Conservation (phyloP, 2,329 filamentous ascomycete genomes). For the Endocalyx cinctus region DNA sequence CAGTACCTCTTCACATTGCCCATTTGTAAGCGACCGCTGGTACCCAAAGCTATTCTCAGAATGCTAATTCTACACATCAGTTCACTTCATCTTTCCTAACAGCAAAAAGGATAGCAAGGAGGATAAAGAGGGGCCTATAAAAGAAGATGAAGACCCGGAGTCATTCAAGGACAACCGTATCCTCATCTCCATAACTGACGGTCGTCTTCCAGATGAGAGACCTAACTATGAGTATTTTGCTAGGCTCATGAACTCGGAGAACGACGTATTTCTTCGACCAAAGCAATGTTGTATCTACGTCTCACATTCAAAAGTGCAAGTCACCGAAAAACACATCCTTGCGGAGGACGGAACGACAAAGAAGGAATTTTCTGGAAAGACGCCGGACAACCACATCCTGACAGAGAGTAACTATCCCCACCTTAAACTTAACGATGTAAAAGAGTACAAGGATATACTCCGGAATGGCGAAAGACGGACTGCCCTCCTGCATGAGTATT, state of each 20-base stretch:
- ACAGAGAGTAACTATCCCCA: conserved; percentile 44
- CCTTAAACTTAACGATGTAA: conserved; percentile 50
- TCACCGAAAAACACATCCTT: conserved; percentile 40
- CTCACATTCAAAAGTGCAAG: conserved; percentile 46
- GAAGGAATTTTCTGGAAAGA: conserved; percentile 20
- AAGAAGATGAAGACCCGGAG: conserved; percentile 36
- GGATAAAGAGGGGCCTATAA: conserved; percentile 34
- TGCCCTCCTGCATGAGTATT: conserved; percentile 55
- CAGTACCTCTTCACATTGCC: conserved; percentile 59
- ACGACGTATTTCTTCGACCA: conserved; percentile 48
- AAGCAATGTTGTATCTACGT: conserved; percentile 58
- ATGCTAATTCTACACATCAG: conserved; percentile 34
- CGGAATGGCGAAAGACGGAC: conserved; percentile 42
- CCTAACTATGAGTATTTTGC: conserved; percentile 61
- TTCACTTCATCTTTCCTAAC: conserved; percentile 58
- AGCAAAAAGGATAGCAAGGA: conserved; percentile 49
- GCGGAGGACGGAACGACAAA: conserved; percentile 22
- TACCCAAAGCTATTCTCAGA: too few species aligned
- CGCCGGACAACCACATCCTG: conserved; percentile 21
- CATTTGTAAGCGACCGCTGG: conserved; percentile 48
- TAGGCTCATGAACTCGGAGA: conserved; percentile 50
- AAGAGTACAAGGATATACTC: conserved; percentile 42
- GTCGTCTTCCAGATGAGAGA: conserved; percentile 51
- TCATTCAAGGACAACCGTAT: conserved; percentile 63
- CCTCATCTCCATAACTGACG: conserved; percentile 56